Evolutionary conservation across 495 filamentous ascomycete genomes (phyloP), one percentile per base, ranked within the genome.

Genomic region (Hypomontagnella submonticulosa): DNA sequence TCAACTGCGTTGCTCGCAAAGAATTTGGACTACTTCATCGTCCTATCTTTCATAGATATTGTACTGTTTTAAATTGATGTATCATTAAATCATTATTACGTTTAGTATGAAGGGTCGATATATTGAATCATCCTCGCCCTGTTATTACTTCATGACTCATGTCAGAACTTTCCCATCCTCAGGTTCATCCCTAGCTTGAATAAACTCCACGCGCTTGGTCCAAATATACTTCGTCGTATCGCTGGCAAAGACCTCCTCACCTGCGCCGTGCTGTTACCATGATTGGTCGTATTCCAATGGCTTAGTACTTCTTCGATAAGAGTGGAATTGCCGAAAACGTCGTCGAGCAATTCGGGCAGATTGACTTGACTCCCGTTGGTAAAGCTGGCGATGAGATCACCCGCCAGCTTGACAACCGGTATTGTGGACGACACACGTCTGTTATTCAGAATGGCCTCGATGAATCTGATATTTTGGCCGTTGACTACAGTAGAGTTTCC

Each of bases 401-500:
- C 52, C 19, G 80, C 7, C 9, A 82, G 54, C 36, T 74, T 70
- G 18, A 76, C 42, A 34, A 81, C 73, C 0, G 80, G 73, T 4
- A 80, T 71, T 6, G 61, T 53, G 7, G 78, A 63, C 7, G 76
- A 66, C 1, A 83, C 65, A 2, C 68, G 73, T n/a, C 82, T 74
- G 12, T 72, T 72, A 52, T 81, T 81, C 47, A 84, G 69, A 30
- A 83, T 71, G 0, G 69, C 47, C 52, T 83, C 80, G 51, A 78
- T 71, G 67, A 80, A 82, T 0, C 43, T 34, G 42, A 84, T 82
- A 59, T 77, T 77, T 40, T 74, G 40, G 12, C 79, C 79, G 38
- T 81, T 70, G 57, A 76, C 77, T 2, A 79, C 63, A 4, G 80
- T 81, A 4, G 76, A 63, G 47, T 82, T 83, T 0, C 78, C 81